A percentile compares a stretch with the other conserved stretches of the same genome.
phyloP scores from a whole-genome alignment of 768 basidiomycete genomes.

The Rhodotorula taiwanensis region DNA sequence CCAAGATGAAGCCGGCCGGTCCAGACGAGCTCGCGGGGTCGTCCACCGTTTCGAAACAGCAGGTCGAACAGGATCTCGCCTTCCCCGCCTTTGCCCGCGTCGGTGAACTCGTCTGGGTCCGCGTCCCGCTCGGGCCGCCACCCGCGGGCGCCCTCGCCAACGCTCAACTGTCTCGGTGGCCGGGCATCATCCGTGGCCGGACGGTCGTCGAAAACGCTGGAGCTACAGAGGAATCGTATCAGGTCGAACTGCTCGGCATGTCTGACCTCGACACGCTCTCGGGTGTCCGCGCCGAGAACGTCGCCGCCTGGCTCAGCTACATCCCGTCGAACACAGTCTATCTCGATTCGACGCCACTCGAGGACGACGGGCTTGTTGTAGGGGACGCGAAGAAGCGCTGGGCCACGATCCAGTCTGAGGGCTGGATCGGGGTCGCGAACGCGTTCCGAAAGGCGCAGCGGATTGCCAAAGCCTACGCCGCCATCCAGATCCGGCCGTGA shows the following conservation, averaged over 20 bases:
- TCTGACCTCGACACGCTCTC: not conserved
- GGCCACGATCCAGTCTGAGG: slow-evolving; percentile 15
- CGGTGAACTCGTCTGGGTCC: slow-evolving; percentile 33
- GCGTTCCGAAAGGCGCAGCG: slow-evolving; percentile 21
- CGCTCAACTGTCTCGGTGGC: slow-evolving; percentile 27
- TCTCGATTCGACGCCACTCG: slow-evolving; percentile 1
- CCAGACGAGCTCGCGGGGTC: not conserved
- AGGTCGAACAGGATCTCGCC: slow-evolving; percentile 11
- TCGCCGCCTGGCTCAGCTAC: slow-evolving; percentile 18
- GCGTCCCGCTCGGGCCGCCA: slow-evolving; percentile 22
- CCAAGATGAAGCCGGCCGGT: slow-evolving; percentile 2
- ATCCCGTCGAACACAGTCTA: slow-evolving; percentile 6
- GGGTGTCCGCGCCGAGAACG: slow-evolving; percentile 10
- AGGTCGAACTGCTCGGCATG: slow-evolving; percentile 24
- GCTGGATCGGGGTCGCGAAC: slow-evolving; percentile 11
- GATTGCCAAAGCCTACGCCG: slow-evolving; percentile 17
- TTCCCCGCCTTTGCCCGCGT: slow-evolving; percentile 6
- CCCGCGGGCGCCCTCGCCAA: not conserved
- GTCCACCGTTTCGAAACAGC: not conserved
- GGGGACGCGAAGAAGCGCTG: slow-evolving; percentile 3
- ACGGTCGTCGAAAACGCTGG: not conserved
- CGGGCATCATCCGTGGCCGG: slow-evolving; percentile 23
- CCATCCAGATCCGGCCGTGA: slow-evolving; percentile 25
- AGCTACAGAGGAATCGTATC: slow-evolving; percentile 1
- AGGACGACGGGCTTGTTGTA: not conserved